Conservation (phyloP, 257 asterid species). For the Gardenia jasminoides region DNA sequence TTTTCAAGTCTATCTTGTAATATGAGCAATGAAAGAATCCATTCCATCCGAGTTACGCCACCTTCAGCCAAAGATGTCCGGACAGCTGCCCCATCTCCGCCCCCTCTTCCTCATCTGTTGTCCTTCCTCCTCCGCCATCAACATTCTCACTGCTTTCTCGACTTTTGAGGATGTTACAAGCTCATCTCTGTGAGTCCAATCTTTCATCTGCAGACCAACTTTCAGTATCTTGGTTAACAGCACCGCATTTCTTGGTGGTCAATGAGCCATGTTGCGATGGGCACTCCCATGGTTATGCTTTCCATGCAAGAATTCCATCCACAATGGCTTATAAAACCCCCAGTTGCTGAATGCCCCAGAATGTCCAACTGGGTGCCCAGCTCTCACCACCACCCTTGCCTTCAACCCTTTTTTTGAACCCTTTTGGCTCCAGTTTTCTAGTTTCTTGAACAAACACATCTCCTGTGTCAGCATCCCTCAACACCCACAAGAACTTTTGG, state of each 20-base stretch:
- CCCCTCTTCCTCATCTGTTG: constrained; percentile 41
- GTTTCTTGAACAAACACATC: constrained; percentile 28
- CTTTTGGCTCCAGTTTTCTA: constrained; percentile 19
- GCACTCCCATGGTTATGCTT: constrained; percentile 47
- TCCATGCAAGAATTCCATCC: constrained; percentile 62
- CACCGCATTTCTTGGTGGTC: constrained; percentile 53
- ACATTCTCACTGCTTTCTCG: constrained; percentile 21
- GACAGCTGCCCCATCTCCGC: constrained; percentile 27
- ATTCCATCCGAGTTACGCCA: constrained; percentile 32
- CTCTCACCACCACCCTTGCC: constrained; percentile 43
- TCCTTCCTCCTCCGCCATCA: constrained; percentile 54
- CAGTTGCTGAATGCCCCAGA: constrained; percentile 39
- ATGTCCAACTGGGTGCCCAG: constrained; percentile 65
- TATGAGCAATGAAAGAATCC: constrained; percentile 51
- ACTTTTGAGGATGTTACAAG: background rate
- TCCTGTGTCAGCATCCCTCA: constrained; percentile 65
- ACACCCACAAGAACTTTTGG: constrained; percentile 58
- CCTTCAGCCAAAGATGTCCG: constrained; percentile 33
- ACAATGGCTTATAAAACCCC: constrained; percentile 49
- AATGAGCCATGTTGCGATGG: constrained; percentile 62
- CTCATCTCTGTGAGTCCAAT: constrained; percentile 36
- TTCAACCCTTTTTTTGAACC: constrained; percentile 13
- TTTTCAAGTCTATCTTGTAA: constrained; percentile 27
- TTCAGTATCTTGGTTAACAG: constrained; percentile 31
- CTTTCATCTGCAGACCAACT: constrained; percentile 38